Percentiles rank a stretch among this genome's conserved stretches.
Evolutionary conservation across 345 rosid species (phyloP).

Genomic region (Hibiscus syriacus): DNA sequence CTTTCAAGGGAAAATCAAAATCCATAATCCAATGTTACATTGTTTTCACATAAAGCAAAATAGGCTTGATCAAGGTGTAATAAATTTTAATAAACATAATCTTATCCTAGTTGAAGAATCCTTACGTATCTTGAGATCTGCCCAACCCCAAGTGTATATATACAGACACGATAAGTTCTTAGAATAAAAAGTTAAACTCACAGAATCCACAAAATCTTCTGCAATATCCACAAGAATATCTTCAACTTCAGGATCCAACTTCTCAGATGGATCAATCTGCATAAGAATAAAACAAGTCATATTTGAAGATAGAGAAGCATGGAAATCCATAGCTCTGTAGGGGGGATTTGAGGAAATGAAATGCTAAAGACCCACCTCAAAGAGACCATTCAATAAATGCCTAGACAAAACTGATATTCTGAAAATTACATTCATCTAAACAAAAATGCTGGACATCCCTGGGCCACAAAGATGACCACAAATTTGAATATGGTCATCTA

Average conservation of each 20-base stretch:
- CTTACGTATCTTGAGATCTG: background rate
- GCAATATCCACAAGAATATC: constrained; percentile 88
- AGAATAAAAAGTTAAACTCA: constrained; percentile 33
- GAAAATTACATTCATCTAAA: background rate
- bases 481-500: background rate
- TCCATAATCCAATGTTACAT: background rate
- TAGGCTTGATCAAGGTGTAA: background rate
- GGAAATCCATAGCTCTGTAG: background rate
- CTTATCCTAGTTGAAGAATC: background rate
- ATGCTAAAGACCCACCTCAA: background rate
- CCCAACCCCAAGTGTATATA: background rate
- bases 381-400: background rate
- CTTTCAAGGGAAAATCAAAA: background rate
- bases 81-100: background rate
- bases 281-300: constrained; percentile 3
- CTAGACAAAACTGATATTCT: background rate
- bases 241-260: constrained; percentile 89
- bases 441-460: background rate
- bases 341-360: background rate
- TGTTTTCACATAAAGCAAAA: background rate
- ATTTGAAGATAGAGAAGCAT: background rate
- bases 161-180: background rate
- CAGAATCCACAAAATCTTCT: constrained; percentile 91
- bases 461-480: background rate
- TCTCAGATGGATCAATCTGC: constrained; percentile 90